phyloP scores from a whole-genome alignment of 2,329 filamentous ascomycete genomes.

The Aspergillus ustus region DNA sequence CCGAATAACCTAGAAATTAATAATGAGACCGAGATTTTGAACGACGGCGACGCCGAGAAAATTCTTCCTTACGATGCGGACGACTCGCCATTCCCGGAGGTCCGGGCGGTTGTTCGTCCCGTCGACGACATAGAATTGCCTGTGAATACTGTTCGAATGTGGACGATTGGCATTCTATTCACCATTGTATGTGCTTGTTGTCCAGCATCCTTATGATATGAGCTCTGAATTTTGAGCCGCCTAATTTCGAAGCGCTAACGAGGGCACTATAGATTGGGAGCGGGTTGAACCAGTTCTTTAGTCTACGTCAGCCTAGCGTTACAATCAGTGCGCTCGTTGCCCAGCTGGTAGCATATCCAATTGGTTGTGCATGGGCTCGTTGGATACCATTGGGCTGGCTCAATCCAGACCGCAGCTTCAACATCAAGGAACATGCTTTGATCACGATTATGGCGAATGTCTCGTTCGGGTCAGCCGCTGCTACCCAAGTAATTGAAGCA shows the following conservation, averaged over 20 bases:
- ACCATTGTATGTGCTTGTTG: constrained; percentile 36
- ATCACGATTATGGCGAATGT: constrained; percentile 54
- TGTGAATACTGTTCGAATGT: constrained; percentile 43
- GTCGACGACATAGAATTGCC: constrained; percentile 38
- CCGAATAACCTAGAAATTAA: constrained; percentile 12
- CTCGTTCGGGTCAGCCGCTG: constrained; percentile 51
- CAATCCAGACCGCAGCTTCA: constrained; percentile 49
- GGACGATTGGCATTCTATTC: constrained; percentile 44
- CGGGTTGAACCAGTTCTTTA: constrained; percentile 46
- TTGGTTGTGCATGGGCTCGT: constrained; percentile 46
- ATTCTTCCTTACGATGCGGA: constrained; percentile 42
- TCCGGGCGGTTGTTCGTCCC: constrained; percentile 42
- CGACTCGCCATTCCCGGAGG: constrained; percentile 45
- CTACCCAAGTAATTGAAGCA: constrained; percentile 45
- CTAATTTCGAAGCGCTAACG: constrained; percentile 5
- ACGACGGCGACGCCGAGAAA: constrained; percentile 37
- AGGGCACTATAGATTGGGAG: constrained; percentile 35
- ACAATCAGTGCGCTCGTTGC: constrained; percentile 45
- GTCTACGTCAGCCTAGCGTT: constrained; percentile 43
- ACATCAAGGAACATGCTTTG: constrained; percentile 48
- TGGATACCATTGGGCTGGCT: constrained; percentile 46
- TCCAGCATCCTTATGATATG: not conserved
- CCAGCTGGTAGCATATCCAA: constrained; percentile 51
- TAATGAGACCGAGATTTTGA: constrained; percentile 31
- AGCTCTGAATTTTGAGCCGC: not conserved